These are phyloP conservation scores for Nemania sp. DNA, from an alignment of 2,329 filamentous ascomycete species.

Conservation along the genomic window DNA sequence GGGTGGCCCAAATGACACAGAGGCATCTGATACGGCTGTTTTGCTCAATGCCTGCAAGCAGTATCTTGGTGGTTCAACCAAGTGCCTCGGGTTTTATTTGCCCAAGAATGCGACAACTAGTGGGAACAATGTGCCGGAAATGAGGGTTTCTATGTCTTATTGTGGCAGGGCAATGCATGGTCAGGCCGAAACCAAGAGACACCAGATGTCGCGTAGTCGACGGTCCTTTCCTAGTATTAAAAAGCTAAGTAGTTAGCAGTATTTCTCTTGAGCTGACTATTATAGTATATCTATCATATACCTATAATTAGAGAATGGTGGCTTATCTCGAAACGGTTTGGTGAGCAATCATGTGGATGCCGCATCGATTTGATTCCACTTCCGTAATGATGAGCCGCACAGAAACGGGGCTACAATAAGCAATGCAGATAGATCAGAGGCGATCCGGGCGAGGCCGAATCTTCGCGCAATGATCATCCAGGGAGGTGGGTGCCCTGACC, in stretches of 20 bases:
- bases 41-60: not conserved
- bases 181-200: no score
- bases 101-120: not conserved
- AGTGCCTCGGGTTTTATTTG: not conserved
- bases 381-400: not conserved
- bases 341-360: not conserved
- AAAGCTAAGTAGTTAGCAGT: no score
- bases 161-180: no score
- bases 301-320: no score
- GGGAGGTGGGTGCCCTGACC: not conserved
- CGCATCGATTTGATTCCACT: not conserved
- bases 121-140: not conserved
- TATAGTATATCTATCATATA: no score
- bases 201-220: no score
- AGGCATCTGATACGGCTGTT: not conserved
- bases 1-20: not conserved
- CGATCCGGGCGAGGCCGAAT: conserved; percentile 26
- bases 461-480: conserved; percentile 4
- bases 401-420: not conserved
- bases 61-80: not conserved
- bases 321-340: no score
- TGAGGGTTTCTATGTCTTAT: no score
- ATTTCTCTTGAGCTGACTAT: no score
- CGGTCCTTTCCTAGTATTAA: no score
- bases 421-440: not conserved